Evolutionary conservation across 2,329 filamentous ascomycete genomes (phyloP), one percentile per base, ranked within the genome.

Genomic region (Ampelomyces quisqualis): DNA sequence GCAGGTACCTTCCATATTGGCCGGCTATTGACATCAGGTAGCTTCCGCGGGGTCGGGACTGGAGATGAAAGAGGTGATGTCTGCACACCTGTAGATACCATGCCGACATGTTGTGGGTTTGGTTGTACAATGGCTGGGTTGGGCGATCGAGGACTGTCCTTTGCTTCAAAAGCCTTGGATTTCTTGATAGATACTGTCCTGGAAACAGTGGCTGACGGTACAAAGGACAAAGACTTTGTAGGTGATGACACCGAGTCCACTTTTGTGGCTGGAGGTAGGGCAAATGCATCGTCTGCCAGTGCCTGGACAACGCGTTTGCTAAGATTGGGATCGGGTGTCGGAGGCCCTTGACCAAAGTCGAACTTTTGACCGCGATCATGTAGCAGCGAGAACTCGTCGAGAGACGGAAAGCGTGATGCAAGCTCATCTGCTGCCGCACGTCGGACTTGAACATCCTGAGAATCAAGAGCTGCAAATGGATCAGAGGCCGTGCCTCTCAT

Each of bases 381-480:
- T 30, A 96, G 73, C 13, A 98, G 74, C 3, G 91, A 85, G 62
- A 98, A 98, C 55, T 97, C 88, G 58, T 97, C 90, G 17, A 98
- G 75, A 5, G 88, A 90, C 0, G 93, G 93, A 55, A 96, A 98
- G 37, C 86, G 81, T 19, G 82, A 78, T 0, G 91, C 89, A 18
- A 96, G 73, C 60, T 97, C 91, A 53, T 97, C 93, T 2, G 76
- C 74, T 15, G 79, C 77, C 6, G 73, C 73, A 17, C 72, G 67
- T 40, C 74, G 59, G 4, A 72, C 68, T 58, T 52, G 74, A 53
- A 49, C 68, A 22, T 77, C 72, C 41, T 79, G 83, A 2, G 85
- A 79, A 64, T 98, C 93, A 18, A 98, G 77, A 0, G 88, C 89
- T 13, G 89, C 89, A 65, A 97, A 98, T 0, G 93, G 93, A 66